Evolutionary conservation across 495 filamentous ascomycete genomes (phyloP).

Genomic region (Hamigera avellanea): DNA sequence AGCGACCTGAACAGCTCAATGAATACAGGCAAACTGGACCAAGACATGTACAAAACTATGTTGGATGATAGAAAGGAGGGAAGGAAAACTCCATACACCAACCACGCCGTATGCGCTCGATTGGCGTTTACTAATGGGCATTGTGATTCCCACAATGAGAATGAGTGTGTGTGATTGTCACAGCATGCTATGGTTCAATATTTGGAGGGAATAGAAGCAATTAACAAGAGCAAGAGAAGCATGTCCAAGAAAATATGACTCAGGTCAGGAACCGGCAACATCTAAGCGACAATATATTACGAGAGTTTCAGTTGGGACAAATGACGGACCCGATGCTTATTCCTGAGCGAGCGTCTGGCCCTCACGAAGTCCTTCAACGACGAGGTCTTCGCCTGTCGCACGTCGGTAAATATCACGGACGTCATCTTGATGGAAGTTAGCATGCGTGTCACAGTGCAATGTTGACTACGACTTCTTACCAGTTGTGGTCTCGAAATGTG

Average conservation of each 20-base stretch:
- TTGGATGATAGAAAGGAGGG: no score
- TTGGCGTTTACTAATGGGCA: no score
- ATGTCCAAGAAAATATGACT: constrained; percentile 2
- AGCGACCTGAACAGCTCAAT: no score
- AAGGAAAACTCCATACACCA: no score
- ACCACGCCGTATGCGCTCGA: no score
- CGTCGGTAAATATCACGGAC: constrained; percentile 88
- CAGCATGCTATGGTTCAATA: neutral
- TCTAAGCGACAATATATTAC: constrained; percentile 24
- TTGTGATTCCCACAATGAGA: no score
- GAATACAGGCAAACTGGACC: no score
- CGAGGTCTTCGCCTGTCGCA: constrained; percentile 77
- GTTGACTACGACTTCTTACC: constrained; percentile 27
- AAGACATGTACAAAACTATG: no score
- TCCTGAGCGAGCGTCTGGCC: constrained; percentile 39
- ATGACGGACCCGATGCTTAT: constrained; percentile 18
- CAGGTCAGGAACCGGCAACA: constrained; percentile 1
- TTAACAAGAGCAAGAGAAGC: neutral
- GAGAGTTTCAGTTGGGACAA: constrained; percentile 3
- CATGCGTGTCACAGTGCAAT: no score
- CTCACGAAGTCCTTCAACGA: constrained; percentile 46
- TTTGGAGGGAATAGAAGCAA: neutral
- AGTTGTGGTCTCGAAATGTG: constrained; percentile 91
- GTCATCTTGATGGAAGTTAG: constrained; percentile 46
- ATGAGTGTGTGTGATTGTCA: no score